Base-by-base conservation (phyloP, 306 rosid genomes). In the Dicorynia guianensis region DNA sequence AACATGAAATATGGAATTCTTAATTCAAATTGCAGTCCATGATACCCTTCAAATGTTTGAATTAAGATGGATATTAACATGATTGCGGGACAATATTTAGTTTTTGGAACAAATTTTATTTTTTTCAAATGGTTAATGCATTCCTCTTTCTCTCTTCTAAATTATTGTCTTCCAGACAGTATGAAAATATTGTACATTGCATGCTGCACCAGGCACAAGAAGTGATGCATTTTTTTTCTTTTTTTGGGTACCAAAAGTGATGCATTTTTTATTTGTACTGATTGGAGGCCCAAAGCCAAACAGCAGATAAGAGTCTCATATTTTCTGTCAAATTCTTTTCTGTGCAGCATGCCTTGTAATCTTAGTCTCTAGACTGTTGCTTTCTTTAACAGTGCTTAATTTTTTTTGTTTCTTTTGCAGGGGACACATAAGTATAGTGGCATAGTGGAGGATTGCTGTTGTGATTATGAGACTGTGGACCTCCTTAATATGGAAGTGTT, bases 361-460 rank as follows among this genome's bases (percentile, higher is more conserved):
- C 54, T 38, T 39, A 69, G 10, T 39, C 50, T 30, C 33, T 53
- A 25, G 3, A 38, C 48, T 62, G 7, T 47, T 62, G 7, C 25
- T 46, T 18, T 67, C 1, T 11, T 66, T 14, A 10, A 69, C 40
- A 5, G 54, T 25, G 63, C 18, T 48, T 46, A 17, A 39, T 54
- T 67, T 40, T 42, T 38, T 18, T 65, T 43, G 2, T 42, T 19
- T 36, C 3, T 36, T 69, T 17, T 78, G 79, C 86, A 86, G 89
- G 85, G 78, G 46, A 52, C 84, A 56, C 72, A 76, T 0, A 82
- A 79, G 85, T 87, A 84, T 73, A 90, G 81, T 63, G 96, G 91
- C 50, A 82, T 90, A 40, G 86, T 87, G 43, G 92, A 90, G 82
- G 96, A 90, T 60, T 90, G 92, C 58, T 87, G 92, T 76, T 87